A percentile compares a stretch with the other conserved stretches of the same genome.
These are phyloP conservation scores for Fusarium torreyae DNA, from an alignment of 2,329 filamentous ascomycete genomes.

Conservation along the genomic window DNA sequence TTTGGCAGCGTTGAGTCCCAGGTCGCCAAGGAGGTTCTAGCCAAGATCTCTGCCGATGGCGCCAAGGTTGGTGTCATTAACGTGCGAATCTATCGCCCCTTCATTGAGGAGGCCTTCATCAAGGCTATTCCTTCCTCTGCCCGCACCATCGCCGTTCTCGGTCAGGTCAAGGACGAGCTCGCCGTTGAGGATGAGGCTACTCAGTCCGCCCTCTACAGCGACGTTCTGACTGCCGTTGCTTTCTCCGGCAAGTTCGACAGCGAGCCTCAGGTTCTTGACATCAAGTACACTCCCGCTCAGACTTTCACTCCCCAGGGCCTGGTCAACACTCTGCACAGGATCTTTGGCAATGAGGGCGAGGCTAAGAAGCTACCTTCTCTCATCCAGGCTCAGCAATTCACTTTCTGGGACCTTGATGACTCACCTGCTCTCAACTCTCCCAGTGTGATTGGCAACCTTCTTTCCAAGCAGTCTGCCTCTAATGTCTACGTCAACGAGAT, in stretches of 20 bases:
- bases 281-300: constrained; percentile 87
- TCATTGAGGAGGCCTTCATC: constrained; percentile 94
- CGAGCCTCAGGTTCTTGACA: constrained; percentile 78
- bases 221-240: constrained; percentile 87
- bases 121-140: constrained; percentile 82
- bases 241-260: constrained; percentile 79
- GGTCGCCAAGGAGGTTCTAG: constrained; percentile 84
- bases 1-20: constrained; percentile 95
- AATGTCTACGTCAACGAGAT: constrained; percentile 74
- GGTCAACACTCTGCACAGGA: constrained; percentile 65
- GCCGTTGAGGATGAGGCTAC: constrained; percentile 81
- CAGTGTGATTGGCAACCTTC: constrained; percentile 68
- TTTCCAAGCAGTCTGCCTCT: constrained; percentile 79
- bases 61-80: constrained; percentile 89
- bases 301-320: constrained; percentile 70
- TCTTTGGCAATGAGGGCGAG: constrained; percentile 69
- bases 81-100: constrained; percentile 94
- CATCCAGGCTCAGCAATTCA: constrained; percentile 82
- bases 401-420: constrained; percentile 92
- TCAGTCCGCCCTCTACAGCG: constrained; percentile 91
- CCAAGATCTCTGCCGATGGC: constrained; percentile 79
- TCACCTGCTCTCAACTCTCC: constrained; percentile 78
- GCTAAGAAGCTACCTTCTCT: constrained; percentile 59
- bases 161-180: constrained; percentile 83
- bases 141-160: constrained; percentile 85